Evolutionary conservation across 164 flowering plant genomes (phyloP), one percentile per base, ranked within the genome.

Genomic region (Macadamia integrifolia): DNA sequence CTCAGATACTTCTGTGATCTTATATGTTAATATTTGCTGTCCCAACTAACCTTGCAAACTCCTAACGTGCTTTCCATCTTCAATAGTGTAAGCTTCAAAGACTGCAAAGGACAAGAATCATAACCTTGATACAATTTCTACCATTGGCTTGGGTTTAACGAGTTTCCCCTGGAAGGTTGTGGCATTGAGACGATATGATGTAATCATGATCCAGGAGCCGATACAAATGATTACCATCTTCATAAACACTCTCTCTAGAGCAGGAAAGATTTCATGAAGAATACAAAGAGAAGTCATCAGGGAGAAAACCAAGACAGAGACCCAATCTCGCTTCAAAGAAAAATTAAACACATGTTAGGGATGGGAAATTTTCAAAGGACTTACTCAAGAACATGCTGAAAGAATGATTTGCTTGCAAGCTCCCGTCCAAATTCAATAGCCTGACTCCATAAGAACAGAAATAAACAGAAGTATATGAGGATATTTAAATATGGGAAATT

Each of bases 141-240:
- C 46, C 14, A 85, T 74, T 35, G 94, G 83, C 74, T 86, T 90
- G n/a, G 94, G 91, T 78, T 88, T 85, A 66, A 79, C 82, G 61
- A 67, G 79, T 83, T 60, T 91, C 94, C 78, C 86, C 84, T 1
- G 88, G 86, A 40, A 88, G 79, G 77, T 92, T 92, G 68, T 86
- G 81, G 69, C 98, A 92, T 59, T 88, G 92, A 75, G 87, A 77
- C 43, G 66, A 61, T 42, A 92, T 81, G 46, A 85, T 13, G 31
- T 94, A 96, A 77, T 92, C 93, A 66, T 92, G 83, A 59, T 90
- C 96, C 80, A 92, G 68, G 77, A 92, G 88, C 32, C 96, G 89
- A 66, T 92, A 92, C 35, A 86, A 64, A 70, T 90, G 84, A 74
- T 81, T 87, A 62, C 96, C 93, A 78, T 90, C 98, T 78, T 92